Conservation (phyloP, 75 land plant genomes). For the Cryptomeria japonica region DNA sequence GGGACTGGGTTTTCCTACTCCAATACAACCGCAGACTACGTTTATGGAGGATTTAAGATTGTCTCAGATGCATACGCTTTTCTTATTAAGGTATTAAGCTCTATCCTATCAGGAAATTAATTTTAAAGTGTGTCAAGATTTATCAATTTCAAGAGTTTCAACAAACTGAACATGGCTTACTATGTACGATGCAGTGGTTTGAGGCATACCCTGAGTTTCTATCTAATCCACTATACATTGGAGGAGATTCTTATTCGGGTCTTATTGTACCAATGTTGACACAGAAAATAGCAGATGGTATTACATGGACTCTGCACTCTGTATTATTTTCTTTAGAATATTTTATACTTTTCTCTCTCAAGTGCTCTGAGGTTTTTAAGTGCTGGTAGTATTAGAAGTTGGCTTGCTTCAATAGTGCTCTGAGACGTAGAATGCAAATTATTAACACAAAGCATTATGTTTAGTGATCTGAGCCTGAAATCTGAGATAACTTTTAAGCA, state of each 20-base stretch:
- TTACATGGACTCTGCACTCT: not conserved
- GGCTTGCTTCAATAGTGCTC: not conserved
- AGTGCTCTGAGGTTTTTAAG: not conserved
- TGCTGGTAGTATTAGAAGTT: not conserved
- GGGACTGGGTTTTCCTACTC: constrained; percentile 55
- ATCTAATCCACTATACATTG: constrained; percentile 47
- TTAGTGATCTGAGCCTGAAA: not conserved
- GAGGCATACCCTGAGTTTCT: constrained; percentile 46
- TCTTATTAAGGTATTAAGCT: constrained; percentile 45
- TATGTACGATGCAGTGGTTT: constrained; percentile 56
- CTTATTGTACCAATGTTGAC: constrained; percentile 46
- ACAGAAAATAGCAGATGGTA: constrained; percentile 51
- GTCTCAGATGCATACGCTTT: constrained; percentile 35
- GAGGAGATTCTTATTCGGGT: constrained; percentile 74
- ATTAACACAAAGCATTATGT: not conserved
- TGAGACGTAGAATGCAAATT: not conserved
- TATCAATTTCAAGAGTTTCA: not conserved
- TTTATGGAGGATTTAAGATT: constrained; percentile 25
- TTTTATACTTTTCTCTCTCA: not conserved
- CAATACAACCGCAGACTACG: constrained; percentile 27
- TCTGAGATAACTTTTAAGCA: not conserved
- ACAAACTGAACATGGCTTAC: not conserved
- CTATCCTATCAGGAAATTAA: not conserved
- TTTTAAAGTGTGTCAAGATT: not conserved
- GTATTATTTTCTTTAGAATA: not conserved